Conservation (phyloP, 306 rosid species). For the Lupinus albus region DNA sequence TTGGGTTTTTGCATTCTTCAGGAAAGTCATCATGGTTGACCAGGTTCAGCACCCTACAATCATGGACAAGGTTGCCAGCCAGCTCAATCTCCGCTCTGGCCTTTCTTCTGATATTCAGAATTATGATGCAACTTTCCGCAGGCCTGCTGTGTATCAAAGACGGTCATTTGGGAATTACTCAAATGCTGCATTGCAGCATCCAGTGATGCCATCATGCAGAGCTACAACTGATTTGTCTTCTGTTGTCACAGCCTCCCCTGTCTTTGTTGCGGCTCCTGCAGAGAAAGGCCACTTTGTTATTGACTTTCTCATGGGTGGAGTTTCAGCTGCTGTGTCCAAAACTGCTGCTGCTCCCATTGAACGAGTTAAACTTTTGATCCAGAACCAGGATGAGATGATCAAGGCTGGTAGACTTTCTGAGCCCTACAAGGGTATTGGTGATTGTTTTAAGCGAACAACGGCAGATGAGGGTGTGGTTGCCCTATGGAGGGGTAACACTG, state of each 20-base stretch:
- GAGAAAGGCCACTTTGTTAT: constrained; percentile 68
- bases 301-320: constrained; percentile 89
- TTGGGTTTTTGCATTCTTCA: constrained; percentile 19
- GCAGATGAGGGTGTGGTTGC: constrained; percentile 61
- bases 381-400: constrained; percentile 88
- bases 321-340: constrained; percentile 87
- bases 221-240: constrained; percentile 52
- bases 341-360: constrained; percentile 93
- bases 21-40: constrained; percentile 49
- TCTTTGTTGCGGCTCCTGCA: constrained; percentile 71
- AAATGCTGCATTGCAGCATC: constrained; percentile 63
- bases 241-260: constrained; percentile 55
- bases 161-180: constrained; percentile 50
- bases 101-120: constrained; percentile 23
- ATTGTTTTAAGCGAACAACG: constrained; percentile 68
- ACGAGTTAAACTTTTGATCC: constrained; percentile 81
- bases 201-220: constrained; percentile 53
- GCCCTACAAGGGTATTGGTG: constrained; percentile 92
- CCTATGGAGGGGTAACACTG: constrained; percentile 90
- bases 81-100: constrained; percentile 24
- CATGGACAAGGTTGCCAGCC: constrained; percentile 41
- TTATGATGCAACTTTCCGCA: background rate
- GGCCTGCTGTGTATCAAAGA: constrained; percentile 33
- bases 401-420: constrained; percentile 75
- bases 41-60: constrained; percentile 43